These are phyloP conservation scores for Citrus medica DNA, from an alignment of 345 rosid species.

Conservation along the genomic window DNA sequence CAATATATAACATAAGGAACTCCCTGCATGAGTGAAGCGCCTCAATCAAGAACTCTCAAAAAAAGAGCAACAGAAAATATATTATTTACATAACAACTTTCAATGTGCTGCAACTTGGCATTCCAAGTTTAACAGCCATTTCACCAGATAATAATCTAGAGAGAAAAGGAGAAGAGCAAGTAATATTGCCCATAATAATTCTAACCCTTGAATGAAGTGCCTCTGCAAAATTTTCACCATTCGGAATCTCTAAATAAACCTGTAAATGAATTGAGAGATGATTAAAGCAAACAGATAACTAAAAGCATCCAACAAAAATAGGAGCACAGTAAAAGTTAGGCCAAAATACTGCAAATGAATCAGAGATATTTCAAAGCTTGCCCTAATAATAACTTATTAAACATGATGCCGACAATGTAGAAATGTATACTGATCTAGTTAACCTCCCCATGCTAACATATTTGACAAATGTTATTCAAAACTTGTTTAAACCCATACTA, in stretches of 20 bases:
- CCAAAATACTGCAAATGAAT: not conserved
- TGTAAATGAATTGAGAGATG: conserved; percentile 22
- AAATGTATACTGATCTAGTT: not conserved
- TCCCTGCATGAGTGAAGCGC: conserved; percentile 52
- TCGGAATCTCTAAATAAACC: conserved; percentile 88
- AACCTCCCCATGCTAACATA: not conserved
- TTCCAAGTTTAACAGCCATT: conserved; percentile 2
- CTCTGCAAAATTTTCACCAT: conserved; percentile 78
- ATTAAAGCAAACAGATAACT: not conserved
- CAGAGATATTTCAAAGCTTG: conserved; percentile 3
- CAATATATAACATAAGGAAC: conserved; percentile 85
- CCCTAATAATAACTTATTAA: not conserved
- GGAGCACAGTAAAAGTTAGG: not conserved
- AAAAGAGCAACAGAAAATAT: not conserved
- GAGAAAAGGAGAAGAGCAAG: not conserved
- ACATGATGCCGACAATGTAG: not conserved
- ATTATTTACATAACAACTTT: not conserved
- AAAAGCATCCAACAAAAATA: not conserved
- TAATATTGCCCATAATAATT: conserved; percentile 10
- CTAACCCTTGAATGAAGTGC: conserved; percentile 83
- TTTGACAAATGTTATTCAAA: not conserved
- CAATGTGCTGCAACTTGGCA: not conserved
- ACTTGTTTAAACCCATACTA: not conserved
- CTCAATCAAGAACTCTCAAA: not conserved
- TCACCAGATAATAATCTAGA: conserved; percentile 3